Conservation (phyloP, 345 rosid genomes). For the Psidium friedrichsthalianum region DNA sequence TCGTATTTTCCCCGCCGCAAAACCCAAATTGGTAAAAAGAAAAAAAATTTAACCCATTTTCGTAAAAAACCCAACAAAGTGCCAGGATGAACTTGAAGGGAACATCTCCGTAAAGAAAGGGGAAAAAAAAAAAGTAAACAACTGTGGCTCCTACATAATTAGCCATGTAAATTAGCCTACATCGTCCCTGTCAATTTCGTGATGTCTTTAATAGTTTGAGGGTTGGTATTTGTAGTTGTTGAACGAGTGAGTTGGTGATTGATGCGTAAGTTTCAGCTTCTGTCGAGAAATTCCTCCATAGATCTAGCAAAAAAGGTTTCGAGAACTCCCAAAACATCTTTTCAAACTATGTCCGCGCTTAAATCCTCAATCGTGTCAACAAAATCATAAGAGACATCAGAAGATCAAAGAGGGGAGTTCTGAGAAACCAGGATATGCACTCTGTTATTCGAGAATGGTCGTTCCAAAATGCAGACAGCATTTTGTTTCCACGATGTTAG, state of each 20-base stretch:
- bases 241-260: background rate
- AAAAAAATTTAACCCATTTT: too few species aligned
- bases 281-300: background rate
- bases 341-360: background rate
- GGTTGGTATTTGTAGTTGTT: background rate
- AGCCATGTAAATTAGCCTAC: background rate
- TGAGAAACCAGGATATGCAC: background rate
- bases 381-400: background rate
- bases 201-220: background rate
- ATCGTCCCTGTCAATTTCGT: background rate
- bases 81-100: background rate
- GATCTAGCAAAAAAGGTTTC: background rate
- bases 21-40: too few species aligned
- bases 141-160: background rate
- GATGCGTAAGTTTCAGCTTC: background rate
- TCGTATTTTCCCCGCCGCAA: too few species aligned
- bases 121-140: background rate
- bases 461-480: background rate
- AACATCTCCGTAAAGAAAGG: background rate
- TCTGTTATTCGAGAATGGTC: background rate
- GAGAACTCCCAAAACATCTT: background rate
- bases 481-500: background rate
- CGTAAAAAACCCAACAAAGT: too few species aligned
- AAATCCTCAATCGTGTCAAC: background rate
- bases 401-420: background rate